Percentiles rank a stretch among this genome's conserved stretches.
Conservation (phyloP, 2,329 filamentous ascomycete species). For the Xenoacremonium recifei region DNA sequence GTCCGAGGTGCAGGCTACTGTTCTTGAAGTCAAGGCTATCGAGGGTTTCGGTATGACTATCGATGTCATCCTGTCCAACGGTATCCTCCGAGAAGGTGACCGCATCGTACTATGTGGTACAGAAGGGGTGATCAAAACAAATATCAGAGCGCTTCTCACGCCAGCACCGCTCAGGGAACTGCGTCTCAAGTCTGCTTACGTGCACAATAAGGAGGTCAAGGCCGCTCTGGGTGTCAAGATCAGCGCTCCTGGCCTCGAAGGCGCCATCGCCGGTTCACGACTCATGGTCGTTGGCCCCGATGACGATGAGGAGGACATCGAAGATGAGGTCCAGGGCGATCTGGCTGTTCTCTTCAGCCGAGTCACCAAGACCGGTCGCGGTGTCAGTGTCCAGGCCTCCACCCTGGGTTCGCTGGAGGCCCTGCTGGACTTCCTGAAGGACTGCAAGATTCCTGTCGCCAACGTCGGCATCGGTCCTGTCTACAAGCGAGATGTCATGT, state of each 20-base stretch:
- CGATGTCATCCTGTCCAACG: slow-evolving; percentile 94
- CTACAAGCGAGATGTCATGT: slow-evolving; percentile 97
- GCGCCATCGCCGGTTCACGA: slow-evolving; percentile 93
- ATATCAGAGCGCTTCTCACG: slow-evolving; percentile 90
- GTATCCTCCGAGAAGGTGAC: slow-evolving; percentile 90
- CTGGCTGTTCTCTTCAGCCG: slow-evolving; percentile 86
- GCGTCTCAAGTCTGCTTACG: slow-evolving; percentile 92
- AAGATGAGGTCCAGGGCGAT: slow-evolving; percentile 95
- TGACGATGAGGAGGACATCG: slow-evolving; percentile 94
- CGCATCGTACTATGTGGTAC: slow-evolving; percentile 93
- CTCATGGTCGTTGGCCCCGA: slow-evolving; percentile 91
- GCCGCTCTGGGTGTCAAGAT: slow-evolving; percentile 99
- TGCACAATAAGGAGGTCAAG: slow-evolving; percentile 99
- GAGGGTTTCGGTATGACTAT: slow-evolving; percentile 99
- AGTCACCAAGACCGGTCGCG: slow-evolving; percentile 87
- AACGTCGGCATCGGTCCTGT: slow-evolving; percentile 98
- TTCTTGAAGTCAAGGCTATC: slow-evolving; percentile 98
- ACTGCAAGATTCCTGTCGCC: slow-evolving; percentile 94
- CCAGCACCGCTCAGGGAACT: slow-evolving; percentile 91
- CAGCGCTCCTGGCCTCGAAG: slow-evolving; percentile 90
- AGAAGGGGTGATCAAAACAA: slow-evolving; percentile 93
- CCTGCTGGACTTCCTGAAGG: slow-evolving; percentile 90
- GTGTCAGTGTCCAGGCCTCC: slow-evolving; percentile 95
- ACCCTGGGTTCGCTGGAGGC: slow-evolving; percentile 97
- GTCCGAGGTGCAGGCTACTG: slow-evolving; percentile 94